Conservation (phyloP, 2,329 filamentous ascomycete genomes). For the Beauveria brongniartii region DNA sequence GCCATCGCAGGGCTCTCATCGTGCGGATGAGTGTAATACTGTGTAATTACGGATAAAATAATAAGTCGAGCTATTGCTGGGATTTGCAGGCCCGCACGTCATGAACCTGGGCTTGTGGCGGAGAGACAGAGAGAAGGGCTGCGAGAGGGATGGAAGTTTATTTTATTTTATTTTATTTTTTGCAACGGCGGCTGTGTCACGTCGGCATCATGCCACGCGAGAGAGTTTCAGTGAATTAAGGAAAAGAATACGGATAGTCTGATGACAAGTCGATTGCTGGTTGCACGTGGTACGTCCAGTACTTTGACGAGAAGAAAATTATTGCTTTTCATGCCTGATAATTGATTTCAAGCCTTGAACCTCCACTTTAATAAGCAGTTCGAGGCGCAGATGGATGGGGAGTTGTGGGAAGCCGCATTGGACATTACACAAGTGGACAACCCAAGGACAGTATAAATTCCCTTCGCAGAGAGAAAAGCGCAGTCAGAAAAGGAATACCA, state of each 20-base stretch:
- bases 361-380: background rate
- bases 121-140: background rate
- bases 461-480: background rate
- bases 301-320: background rate
- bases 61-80: background rate
- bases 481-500: background rate
- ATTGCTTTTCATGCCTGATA: background rate
- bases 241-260: background rate
- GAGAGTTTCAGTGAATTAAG: background rate
- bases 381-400: background rate
- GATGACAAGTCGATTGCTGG: background rate
- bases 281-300: background rate
- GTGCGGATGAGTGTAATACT: too few relatives aligned
- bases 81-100: background rate
- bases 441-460: background rate
- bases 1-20: too few relatives aligned
- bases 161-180: background rate
- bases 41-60: too few relatives aligned
- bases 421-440: background rate
- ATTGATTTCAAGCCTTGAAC: background rate
- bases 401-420: background rate
- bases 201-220: slow-evolving; percentile 1
- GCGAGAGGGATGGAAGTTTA: too few relatives aligned
- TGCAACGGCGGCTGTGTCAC: slow-evolving; percentile 6
- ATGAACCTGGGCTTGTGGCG: slow-evolving; percentile 2